A percentile compares a stretch with the other conserved stretches of the same genome.
phyloP scores from a whole-genome alignment of 257 asterid species.

The Paraleonurus japonicus region DNA sequence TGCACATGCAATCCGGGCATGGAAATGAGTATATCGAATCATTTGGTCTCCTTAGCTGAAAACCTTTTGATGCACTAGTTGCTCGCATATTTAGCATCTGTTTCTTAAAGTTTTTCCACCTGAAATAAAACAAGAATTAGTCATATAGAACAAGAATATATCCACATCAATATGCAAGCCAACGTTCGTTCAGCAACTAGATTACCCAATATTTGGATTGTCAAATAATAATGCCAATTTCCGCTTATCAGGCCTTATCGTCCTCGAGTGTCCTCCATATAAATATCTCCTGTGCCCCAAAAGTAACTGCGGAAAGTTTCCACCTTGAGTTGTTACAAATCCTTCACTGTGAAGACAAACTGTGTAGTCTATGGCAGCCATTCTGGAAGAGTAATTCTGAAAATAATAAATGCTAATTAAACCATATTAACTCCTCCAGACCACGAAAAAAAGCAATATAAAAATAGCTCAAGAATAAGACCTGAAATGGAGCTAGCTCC shows the following conservation, averaged over 20 bases:
- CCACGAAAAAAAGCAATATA: not conserved
- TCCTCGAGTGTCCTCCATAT: slow-evolving; percentile 90
- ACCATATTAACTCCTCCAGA: slow-evolving; percentile 6
- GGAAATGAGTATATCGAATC: slow-evolving; percentile 88
- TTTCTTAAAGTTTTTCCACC: slow-evolving; percentile 90
- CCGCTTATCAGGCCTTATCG: slow-evolving; percentile 87
- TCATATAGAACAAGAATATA: not conserved
- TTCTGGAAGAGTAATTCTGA: slow-evolving; percentile 91
- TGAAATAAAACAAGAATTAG: slow-evolving; percentile 19
- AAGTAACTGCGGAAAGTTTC: slow-evolving; percentile 90
- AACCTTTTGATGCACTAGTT: slow-evolving; percentile 80
- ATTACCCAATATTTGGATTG: slow-evolving; percentile 87
- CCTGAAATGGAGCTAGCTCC: slow-evolving; percentile 95
- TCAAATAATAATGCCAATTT: slow-evolving; percentile 74
- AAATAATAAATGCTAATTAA: slow-evolving; percentile 42
- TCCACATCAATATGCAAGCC: not conserved
- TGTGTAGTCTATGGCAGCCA: slow-evolving; percentile 99
- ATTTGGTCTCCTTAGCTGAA: slow-evolving; percentile 72
- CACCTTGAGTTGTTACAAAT: slow-evolving; percentile 97
- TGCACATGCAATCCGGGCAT: slow-evolving; percentile 97
- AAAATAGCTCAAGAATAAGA: slow-evolving; percentile 20
- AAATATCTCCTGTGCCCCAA: slow-evolving; percentile 89
- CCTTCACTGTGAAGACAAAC: slow-evolving; percentile 98
- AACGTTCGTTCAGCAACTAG: slow-evolving; percentile 1
- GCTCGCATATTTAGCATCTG: slow-evolving; percentile 77